Percentiles rank a stretch among this genome's conserved stretches.
These are phyloP conservation scores for Aotearoamyces nothofagi DNA, from an alignment of 2,329 filamentous ascomycete genomes.

Conservation along the genomic window DNA sequence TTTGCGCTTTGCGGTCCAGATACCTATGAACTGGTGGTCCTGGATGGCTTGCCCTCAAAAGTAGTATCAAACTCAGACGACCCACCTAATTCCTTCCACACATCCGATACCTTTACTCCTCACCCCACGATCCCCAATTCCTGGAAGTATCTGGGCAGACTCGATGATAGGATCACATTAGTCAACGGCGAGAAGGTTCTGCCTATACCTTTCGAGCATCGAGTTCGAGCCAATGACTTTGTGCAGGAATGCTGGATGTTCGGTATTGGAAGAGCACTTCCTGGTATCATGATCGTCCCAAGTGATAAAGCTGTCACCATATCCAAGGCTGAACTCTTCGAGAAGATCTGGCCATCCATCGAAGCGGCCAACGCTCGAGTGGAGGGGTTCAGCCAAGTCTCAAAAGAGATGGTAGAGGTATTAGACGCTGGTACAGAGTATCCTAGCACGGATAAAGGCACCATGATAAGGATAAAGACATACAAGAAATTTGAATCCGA, in stretches of 20 bases:
- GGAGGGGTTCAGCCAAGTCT: conserved; percentile 35
- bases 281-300: conserved; percentile 35
- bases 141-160: conserved; percentile 26
- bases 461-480: conserved; percentile 32
- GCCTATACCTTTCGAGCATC: conserved; percentile 21
- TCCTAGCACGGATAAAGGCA: conserved; percentile 35
- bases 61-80: conserved; percentile 2
- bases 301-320: conserved; percentile 26
- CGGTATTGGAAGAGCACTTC: conserved; percentile 6
- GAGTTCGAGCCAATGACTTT: conserved; percentile 19
- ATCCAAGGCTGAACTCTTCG: conserved; percentile 27
- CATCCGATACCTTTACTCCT: conserved; percentile 22
- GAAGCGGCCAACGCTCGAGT: conserved; percentile 31
- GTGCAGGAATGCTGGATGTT: conserved; percentile 17
- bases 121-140: conserved; percentile 23
- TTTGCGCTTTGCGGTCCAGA: conserved; percentile 5
- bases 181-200: conserved; percentile 21
- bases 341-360: conserved; percentile 31
- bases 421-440: conserved; percentile 25
- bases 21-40: conserved; percentile 1
- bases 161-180: conserved; percentile 21
- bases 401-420: conserved; percentile 33
- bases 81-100: conserved; percentile 1
- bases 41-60: conserved; percentile 3
- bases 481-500: conserved; percentile 26